Evolutionary conservation across 306 rosid genomes (phyloP).

Genomic region (Geum urbanum): DNA sequence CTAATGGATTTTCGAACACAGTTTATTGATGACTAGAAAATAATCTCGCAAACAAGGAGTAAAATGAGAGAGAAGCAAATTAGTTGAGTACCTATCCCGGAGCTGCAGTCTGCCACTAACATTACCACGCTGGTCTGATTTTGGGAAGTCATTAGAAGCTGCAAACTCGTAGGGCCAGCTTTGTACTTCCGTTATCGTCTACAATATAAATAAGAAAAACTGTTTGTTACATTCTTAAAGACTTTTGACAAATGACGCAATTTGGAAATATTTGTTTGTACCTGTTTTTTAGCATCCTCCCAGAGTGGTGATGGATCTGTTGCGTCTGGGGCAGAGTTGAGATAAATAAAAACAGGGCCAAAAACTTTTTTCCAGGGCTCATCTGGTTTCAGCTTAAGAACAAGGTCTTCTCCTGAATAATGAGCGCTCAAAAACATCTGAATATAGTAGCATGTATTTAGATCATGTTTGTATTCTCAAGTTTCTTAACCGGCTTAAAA

Average conservation of each 20-base stretch:
- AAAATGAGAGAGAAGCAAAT: neutral
- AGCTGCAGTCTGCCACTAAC: constrained; percentile 30
- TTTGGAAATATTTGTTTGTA: neutral
- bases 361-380: constrained; percentile 47
- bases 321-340: constrained; percentile 18
- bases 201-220: neutral
- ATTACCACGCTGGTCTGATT: constrained; percentile 28
- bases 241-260: neutral
- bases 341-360: constrained; percentile 39
- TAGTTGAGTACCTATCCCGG: constrained; percentile 27
- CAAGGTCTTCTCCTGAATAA: constrained; percentile 39
- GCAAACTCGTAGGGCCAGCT: constrained; percentile 42
- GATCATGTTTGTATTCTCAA: no score
- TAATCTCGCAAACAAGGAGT: no score
- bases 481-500: no score
- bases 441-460: neutral
- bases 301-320: constrained; percentile 28
- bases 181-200: constrained; percentile 32
- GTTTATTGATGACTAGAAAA: neutral
- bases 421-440: constrained; percentile 51
- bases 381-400: constrained; percentile 30
- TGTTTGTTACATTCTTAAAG: neutral
- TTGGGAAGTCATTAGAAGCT: constrained; percentile 36
- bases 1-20: neutral
- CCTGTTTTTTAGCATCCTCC: constrained; percentile 44